Evolutionary conservation across 139 green algal species (phyloP).

Genomic region (Microglena sp.): DNA sequence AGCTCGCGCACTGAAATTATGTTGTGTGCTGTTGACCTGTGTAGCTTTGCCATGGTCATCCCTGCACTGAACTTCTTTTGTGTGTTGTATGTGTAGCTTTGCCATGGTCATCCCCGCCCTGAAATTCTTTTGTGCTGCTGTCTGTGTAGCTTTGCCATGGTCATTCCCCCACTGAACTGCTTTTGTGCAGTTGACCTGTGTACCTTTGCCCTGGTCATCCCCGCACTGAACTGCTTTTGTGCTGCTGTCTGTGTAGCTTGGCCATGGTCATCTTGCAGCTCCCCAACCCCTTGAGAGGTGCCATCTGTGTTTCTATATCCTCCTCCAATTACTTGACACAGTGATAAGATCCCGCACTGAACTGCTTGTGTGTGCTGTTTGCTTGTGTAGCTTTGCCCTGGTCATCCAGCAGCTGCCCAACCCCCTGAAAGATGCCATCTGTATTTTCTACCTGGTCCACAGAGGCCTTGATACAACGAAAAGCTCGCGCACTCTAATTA

Average conservation of each 20-base stretch:
- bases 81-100: not conserved
- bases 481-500: not conserved
- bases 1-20: not conserved
- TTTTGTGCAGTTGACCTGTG: conserved; percentile 5
- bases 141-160: not conserved
- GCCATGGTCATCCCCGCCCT: not conserved
- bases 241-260: not conserved
- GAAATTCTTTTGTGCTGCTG: not conserved
- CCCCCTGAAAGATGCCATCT: not conserved
- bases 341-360: no score
- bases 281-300: conserved; percentile 63
- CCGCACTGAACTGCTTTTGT: not conserved
- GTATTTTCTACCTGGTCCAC: not conserved
- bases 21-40: not conserved
- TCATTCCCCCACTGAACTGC: not conserved
- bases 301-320: conserved; percentile 88
- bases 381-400: conserved; percentile 74
- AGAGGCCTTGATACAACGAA: no score
- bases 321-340: conserved; percentile 74
- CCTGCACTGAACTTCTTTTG: not conserved
- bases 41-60: not conserved
- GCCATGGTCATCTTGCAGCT: conserved; percentile 64
- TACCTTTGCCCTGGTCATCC: conserved; percentile 93
- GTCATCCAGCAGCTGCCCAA: no score
- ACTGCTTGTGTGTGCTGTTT: no score